A percentile compares a stretch with the other conserved stretches of the same genome.
Conservation (phyloP, 1,284 basidiomycete genomes). For the Sporisorium scitamineum region DNA sequence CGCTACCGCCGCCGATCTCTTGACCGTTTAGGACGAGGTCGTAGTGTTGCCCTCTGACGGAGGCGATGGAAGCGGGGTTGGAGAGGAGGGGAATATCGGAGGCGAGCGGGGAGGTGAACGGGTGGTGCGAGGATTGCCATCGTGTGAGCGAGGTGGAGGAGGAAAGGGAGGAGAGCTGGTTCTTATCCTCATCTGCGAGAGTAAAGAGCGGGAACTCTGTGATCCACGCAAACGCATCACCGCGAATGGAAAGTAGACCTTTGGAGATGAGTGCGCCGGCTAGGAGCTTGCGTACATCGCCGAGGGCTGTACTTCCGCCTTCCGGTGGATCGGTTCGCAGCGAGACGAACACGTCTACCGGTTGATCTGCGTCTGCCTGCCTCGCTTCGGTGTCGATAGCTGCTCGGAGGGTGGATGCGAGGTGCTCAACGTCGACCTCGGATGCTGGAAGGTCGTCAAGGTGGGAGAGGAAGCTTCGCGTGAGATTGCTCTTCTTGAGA, state of each 20-base stretch:
- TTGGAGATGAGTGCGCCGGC: constrained; percentile 77
- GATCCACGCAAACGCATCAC: constrained; percentile 91
- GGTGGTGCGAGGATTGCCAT: constrained; percentile 92
- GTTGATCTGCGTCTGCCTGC: constrained; percentile 71
- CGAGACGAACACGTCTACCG: constrained; percentile 45
- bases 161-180: constrained; percentile 75
- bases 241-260: constrained; percentile 70
- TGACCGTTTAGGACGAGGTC: constrained; percentile 95
- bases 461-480: constrained; percentile 26
- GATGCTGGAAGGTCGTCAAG: constrained; percentile 23
- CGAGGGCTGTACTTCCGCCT: constrained; percentile 89
- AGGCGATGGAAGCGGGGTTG: constrained; percentile 12
- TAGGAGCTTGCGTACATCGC: constrained; percentile 77
- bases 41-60: constrained; percentile 89
- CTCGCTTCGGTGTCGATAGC: constrained; percentile 71
- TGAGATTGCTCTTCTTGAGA: constrained; percentile 52
- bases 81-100: constrained; percentile 77
- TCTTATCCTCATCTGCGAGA: constrained; percentile 86
- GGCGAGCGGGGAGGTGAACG: constrained; percentile 94
- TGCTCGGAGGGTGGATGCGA: constrained; percentile 32
- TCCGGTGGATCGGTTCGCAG: constrained; percentile 50
- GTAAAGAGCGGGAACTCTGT: constrained; percentile 97
- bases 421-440: constrained; percentile 45
- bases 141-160: constrained; percentile 68
- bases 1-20: constrained; percentile 93